Base-by-base conservation (phyloP, 2,329 filamentous ascomycete species). In the Didymella sp. region DNA sequence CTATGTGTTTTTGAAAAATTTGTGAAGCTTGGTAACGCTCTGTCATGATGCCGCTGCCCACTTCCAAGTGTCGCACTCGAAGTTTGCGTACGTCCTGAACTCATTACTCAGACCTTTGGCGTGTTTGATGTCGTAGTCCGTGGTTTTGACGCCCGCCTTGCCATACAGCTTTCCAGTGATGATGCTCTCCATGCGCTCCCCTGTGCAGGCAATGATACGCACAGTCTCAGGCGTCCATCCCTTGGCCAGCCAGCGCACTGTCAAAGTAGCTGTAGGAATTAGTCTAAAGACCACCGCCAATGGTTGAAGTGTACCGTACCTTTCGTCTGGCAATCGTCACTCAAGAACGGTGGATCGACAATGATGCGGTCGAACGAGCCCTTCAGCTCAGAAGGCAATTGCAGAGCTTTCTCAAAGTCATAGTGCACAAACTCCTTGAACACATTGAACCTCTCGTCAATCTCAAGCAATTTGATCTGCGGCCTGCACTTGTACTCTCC, bases 311-410 rank as follows among this genome's bases (percentile, higher is more conserved):
- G 6, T 5, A n/a, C 1, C 22, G 4, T 24, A 89, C 88, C 80
- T 80, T 92, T 92, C 0, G 89, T 91, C 73, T 94, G 89, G 72
- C 90, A 94, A 69, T 94, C 89, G 60, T 89, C 84, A 72, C 86
- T 91, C 31, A 94, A 79, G 72, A 94, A 94, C 0, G 91, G 91
- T 8, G 91, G 91, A 70, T 95, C 91, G 64, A 84, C 85, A 51
- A 93, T 88, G 58, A 94, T 83, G 51, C 86, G 83, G 74, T 92
- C 88, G 43, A 89, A 84, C 19, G 76, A 79, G 19, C 84, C 85
- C 69, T 89, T 90, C 31, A 92, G 74, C 30, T 82, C 74, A 12
- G 73, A 81, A 33, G 88, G 87, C 15, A 92, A 78, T 65, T 87
- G 85, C 27, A 89, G 78, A 0, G 91, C 89, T 49, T 86, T 77